Evolutionary conservation across 1,139 yeast genomes (phyloP), one percentile per base, ranked within the genome.

Genomic region (Kurtzmaniella quercitrusa): DNA sequence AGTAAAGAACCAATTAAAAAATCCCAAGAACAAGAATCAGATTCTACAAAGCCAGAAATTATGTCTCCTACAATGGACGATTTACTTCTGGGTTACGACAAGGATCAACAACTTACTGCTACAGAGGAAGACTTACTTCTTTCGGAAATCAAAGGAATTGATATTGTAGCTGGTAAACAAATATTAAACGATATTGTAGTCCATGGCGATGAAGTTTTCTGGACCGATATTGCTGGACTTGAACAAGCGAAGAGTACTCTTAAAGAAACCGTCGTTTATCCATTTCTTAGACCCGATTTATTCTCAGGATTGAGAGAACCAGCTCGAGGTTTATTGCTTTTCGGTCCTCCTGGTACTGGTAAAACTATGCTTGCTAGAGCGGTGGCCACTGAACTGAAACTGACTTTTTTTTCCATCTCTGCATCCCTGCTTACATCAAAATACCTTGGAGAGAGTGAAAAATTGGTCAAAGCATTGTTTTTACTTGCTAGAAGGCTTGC

Each of bases 261-360:
- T 45, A 93, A 93, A 59, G 98, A 93, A 59, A 93, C 98, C 0
- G 98, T 93, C 5, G 98, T 93, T 15, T 91, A 93, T 62, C 98
- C 98, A 27, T 91, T 93, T 60, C 68, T 93, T 51, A 75, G 98
- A 41, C 98, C 98, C 0, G 98, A 93, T 63, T 69, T 93, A 48
- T 93, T 93, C 58, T 78, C 82, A 41, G 98, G 98, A 0, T 69
- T 93, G 46, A 73, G 98, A 52, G 98, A 93, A 62, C 98, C 98
- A 1, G 95, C 96, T 0, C 70, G 96, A 51, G 98, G 98, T 8
- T 91, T 93, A 96, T 69, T 93, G 23, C 67, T 93, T 29, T 93
- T 93, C 69, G 98, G 98, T 0, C 98, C 98, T 1, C 98, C 98
- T 0, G 98, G 98, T 16, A 93, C 98, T 0, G 98, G 98, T 50